Evolutionary conservation across 192 early-diverging fungal genomes (phyloP), one percentile per base, ranked within the genome.

Genomic region (Umbelopsis isabellina): DNA sequence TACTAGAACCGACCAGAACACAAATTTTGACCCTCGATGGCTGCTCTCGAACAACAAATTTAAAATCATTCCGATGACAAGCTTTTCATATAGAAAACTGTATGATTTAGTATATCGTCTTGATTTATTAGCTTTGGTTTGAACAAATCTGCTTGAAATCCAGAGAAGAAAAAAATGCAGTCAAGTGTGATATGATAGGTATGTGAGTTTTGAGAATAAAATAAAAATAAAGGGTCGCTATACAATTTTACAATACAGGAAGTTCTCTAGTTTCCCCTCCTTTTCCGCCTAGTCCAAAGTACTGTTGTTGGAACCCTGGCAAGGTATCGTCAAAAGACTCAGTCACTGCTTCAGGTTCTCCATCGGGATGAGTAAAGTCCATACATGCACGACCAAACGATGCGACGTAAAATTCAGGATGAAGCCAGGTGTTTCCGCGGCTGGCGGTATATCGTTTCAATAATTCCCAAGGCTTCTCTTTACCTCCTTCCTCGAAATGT

Each of bases 281-380:
- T 51, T 69, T 71, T 6, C 76, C 76, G 51, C 76, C 76, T 13
- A 66, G 53, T 41, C 35, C 69, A 73, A 78, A 78, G 50, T 78
- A 78, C 21, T 48, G 23, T 6, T 70, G 15, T 44, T 78, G 76
- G 21, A 78, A 70, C 6, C 53, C 72, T 25, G 72, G 68, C 18
- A 74, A 1, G 9, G 73, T 25, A 22, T 52, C 18, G 55, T 78
- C 71, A 64, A 78, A 74, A 3, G 7, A 13, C 20, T 67, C 53
- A 9, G 49, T 48, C 0, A 50, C 47, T 20, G 49, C 50, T 11
- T 69, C 72, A 16, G 76, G 76, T 35, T 78, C 76, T 2, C 76
- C 76, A 20, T 67, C 22, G 11, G 33, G 50, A 45, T 65, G 61
- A 1, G 61, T 61, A 50, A 78, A 73, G 37, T 78, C 72, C 72